These are phyloP conservation scores for Diaporthe batatas DNA, from an alignment of 2,329 filamentous ascomycete genomes.

Conservation along the genomic window DNA sequence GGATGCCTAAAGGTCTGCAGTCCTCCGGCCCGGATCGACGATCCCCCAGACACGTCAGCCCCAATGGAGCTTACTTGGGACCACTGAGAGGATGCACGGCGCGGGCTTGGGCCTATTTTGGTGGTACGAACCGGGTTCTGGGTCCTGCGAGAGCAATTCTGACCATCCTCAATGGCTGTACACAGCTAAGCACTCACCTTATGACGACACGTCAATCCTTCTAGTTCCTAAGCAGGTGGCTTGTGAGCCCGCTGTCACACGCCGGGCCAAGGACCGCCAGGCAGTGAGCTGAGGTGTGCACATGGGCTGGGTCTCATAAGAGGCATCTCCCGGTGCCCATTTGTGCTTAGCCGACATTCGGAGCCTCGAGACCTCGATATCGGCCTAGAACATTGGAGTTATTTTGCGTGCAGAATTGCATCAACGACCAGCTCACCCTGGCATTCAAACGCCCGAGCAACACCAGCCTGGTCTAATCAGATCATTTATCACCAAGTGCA, in stretches of 20 bases:
- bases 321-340: too few species aligned
- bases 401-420: too few species aligned
- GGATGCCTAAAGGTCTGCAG: slow-evolving; percentile 22
- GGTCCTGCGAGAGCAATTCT: slow-evolving; percentile 5
- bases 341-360: not conserved
- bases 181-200: not conserved
- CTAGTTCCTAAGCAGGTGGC: not conserved
- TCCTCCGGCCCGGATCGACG: slow-evolving; percentile 1
- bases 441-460: not conserved
- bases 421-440: not conserved
- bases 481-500: not conserved
- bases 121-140: not conserved
- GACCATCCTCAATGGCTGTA: not conserved
- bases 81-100: slow-evolving; percentile 1
- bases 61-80: not conserved
- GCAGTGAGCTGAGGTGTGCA: slow-evolving; percentile 12
- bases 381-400: not conserved
- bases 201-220: slow-evolving; percentile 29
- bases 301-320: not conserved
- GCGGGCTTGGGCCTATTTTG: slow-evolving; percentile 11
- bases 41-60: not conserved
- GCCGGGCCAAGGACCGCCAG: not conserved
- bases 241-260: not conserved
- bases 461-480: not conserved
- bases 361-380: not conserved